Conservation (phyloP, 192 early-diverging fungal genomes). For the Coemansia umbellata region DNA sequence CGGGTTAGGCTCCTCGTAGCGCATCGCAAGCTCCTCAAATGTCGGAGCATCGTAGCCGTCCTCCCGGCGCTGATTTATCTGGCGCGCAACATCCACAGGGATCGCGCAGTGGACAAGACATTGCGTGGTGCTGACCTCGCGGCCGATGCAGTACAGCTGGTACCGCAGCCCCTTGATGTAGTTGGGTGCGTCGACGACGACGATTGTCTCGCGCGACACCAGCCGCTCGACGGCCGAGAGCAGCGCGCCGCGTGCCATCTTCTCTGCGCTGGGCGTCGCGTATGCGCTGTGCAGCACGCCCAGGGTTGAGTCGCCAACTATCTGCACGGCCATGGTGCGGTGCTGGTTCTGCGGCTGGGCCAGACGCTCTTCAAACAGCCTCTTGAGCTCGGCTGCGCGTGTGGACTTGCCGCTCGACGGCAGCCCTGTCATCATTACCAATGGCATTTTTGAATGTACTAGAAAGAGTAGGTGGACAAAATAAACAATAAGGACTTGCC, state of each 20-base stretch:
- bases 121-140: constrained; percentile 80
- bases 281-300: constrained; percentile 62
- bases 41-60: constrained; percentile 45
- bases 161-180: constrained; percentile 99
- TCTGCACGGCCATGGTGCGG: constrained; percentile 60
- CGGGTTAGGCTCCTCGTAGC: constrained; percentile 94
- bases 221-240: constrained; percentile 87
- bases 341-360: constrained; percentile 30
- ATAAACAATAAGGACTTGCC: too few relatives aligned
- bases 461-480: constrained; percentile 1
- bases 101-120: constrained; percentile 76
- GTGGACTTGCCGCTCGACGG: constrained; percentile 90
- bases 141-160: constrained; percentile 88
- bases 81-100: constrained; percentile 51
- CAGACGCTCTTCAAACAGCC: constrained; percentile 51
- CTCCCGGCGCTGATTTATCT: constrained; percentile 52
- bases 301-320: constrained; percentile 75
- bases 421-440: constrained; percentile 82
- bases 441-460: constrained; percentile 68
- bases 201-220: constrained; percentile 76
- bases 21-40: constrained; percentile 75
- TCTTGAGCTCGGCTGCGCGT: constrained; percentile 68
- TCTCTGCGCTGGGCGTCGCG: constrained; percentile 66
- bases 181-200: constrained; percentile 93
- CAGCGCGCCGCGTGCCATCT: constrained; percentile 78